These are phyloP conservation scores for Tillandsia leiboldiana DNA, from an alignment of 176 grass and related monocot genomes.

Conservation along the genomic window DNA sequence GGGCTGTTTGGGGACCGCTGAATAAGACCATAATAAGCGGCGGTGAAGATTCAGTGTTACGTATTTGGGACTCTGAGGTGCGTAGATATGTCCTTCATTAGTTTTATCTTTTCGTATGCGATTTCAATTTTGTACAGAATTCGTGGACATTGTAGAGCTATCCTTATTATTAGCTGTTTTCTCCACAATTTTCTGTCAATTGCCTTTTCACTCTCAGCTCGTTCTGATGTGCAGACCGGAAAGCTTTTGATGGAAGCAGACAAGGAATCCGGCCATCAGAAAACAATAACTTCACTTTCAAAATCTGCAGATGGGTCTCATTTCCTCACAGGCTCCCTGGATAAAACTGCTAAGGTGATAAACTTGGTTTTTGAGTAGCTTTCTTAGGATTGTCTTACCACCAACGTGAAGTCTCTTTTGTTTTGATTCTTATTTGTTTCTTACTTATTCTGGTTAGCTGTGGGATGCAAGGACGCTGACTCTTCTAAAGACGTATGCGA, in stretches of 20 bases:
- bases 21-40: conserved; percentile 91
- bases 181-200: not conserved
- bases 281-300: conserved; percentile 56
- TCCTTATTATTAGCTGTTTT: no score
- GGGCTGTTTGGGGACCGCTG: conserved; percentile 76
- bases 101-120: not conserved
- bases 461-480: conserved; percentile 74
- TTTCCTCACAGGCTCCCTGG: conserved; percentile 64
- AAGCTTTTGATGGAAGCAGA: conserved; percentile 62
- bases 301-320: conserved; percentile 61
- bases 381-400: not conserved
- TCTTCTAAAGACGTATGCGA: conserved; percentile 70
- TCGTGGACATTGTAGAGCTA: not conserved
- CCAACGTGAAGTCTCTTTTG: not conserved
- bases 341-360: conserved; percentile 83
- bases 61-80: conserved; percentile 93
- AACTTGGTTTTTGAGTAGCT: not conserved
- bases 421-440: not conserved
- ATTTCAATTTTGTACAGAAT: not conserved
- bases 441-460: conserved; percentile 30
- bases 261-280: conserved; percentile 63
- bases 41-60: conserved; percentile 71
- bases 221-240: conserved; percentile 46
- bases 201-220: conserved; percentile 15
- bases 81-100: not conserved